A percentile compares a stretch with the other conserved stretches of the same genome.
Evolutionary conservation across 1,284 basidiomycete genomes (phyloP).

Genomic region (Ceratobasidium sp.): DNA sequence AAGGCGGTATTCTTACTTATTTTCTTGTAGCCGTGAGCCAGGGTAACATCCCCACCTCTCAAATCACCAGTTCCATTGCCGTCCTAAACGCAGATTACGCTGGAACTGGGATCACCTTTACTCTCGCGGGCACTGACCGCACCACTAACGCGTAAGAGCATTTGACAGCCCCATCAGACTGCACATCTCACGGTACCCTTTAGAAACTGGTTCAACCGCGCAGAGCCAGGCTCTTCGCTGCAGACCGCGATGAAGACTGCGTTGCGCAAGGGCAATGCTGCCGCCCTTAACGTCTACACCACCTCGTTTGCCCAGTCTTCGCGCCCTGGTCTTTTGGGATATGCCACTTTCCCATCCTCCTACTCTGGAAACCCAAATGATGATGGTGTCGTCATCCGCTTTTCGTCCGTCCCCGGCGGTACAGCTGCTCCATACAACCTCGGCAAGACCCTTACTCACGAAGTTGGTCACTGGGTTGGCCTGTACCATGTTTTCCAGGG

Average conservation of each 20-base stretch:
- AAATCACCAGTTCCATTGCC: constrained; percentile 41
- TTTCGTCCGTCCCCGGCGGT: constrained; percentile 45
- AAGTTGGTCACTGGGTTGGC: constrained; percentile 44
- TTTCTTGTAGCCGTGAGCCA: constrained; percentile 8
- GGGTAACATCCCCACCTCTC: constrained; percentile 15
- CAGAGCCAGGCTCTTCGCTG: constrained; percentile 50
- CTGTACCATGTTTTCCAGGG: constrained; percentile 48
- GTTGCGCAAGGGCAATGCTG: constrained; percentile 23
- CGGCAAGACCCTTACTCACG: constrained; percentile 46
- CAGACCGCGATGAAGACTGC: constrained; percentile 60
- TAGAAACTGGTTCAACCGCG: constrained; percentile 10
- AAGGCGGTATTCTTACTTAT: not conserved
- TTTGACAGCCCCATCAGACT: not conserved
- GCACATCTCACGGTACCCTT: not conserved
- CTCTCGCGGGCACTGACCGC: constrained; percentile 42
- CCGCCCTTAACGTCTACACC: constrained; percentile 37
- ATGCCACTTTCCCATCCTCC: constrained; percentile 26
- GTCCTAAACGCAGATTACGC: constrained; percentile 45
- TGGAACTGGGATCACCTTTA: constrained; percentile 42
- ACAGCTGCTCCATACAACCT: constrained; percentile 44
- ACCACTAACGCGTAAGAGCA: constrained; percentile 40
- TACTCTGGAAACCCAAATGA: constrained; percentile 40
- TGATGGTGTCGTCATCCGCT: constrained; percentile 43
- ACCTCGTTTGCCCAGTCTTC: constrained; percentile 5
- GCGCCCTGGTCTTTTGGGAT: constrained; percentile 4